These are phyloP conservation scores for Grigorovia humatica DNA, from an alignment of 805 yeast species.

Conservation along the genomic window DNA sequence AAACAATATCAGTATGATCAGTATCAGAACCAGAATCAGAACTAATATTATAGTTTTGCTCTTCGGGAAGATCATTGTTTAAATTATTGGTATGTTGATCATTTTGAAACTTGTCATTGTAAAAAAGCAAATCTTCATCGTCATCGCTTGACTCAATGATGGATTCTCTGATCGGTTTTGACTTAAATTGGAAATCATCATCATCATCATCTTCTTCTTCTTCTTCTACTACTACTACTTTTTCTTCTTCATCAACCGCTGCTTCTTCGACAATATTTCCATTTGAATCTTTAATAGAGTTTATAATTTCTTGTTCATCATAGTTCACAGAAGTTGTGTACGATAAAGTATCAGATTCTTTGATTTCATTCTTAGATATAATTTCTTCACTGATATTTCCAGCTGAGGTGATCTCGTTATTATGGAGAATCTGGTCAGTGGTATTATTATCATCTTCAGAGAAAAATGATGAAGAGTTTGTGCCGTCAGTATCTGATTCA, in stretches of 20 bases:
- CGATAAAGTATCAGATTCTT: slow-evolving; percentile 7
- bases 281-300: not conserved
- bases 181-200: slow-evolving; percentile 7
- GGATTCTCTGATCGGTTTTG: slow-evolving; percentile 10
- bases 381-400: slow-evolving; percentile 3
- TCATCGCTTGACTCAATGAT: slow-evolving; percentile 12
- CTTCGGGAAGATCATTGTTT: no score
- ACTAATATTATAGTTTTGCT: not conserved
- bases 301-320: not conserved
- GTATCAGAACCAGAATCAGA: not conserved
- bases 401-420: no score
- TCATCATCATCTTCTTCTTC: slow-evolving; percentile 2
- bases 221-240: no score
- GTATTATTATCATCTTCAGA: slow-evolving; percentile 3
- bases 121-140: slow-evolving; percentile 1
- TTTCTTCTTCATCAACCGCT: no score
- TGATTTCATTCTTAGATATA: slow-evolving; percentile 1
- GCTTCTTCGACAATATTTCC: no score
- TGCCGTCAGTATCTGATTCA: not conserved
- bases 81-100: no score
- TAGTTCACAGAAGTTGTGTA: not conserved
- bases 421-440: no score
- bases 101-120: no score
- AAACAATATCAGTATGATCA: not conserved
- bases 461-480: slow-evolving; percentile 4